Percentiles rank a stretch among this genome's conserved stretches.
Evolutionary conservation across 306 rosid genomes (phyloP).

Genomic region (Quercus dentata): DNA sequence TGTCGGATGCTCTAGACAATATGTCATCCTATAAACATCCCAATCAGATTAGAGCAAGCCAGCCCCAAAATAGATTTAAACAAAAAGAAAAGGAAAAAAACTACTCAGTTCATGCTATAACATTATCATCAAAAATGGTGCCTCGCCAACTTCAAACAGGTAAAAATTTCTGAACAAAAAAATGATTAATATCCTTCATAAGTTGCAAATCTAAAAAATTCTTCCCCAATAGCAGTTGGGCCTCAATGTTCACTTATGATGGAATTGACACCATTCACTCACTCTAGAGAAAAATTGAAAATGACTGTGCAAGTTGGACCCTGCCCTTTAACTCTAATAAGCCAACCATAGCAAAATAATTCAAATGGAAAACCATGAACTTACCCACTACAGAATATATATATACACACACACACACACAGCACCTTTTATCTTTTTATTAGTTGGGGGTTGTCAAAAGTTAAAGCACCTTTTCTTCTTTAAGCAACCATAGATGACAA

Average conservation of each 20-base stretch:
- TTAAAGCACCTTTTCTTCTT: neutral
- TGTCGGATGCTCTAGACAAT: constrained; percentile 89
- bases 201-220: neutral
- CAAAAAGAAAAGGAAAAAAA: neutral
- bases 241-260: neutral
- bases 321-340: neutral
- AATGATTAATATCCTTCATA: neutral
- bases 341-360: neutral
- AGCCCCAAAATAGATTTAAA: neutral
- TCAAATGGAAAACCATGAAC: neutral
- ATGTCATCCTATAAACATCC: constrained; percentile 71
- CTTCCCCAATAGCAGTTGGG: neutral
- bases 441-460: neutral
- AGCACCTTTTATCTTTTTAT: neutral
- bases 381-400: neutral
- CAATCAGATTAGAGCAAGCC: constrained; percentile 10
- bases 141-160: neutral
- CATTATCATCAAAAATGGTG: neutral
- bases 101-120: neutral
- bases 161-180: neutral
- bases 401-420: too few relatives aligned
- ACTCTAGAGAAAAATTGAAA: neutral
- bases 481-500: neutral
- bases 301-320: too few relatives aligned
- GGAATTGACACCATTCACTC: neutral